Conservation (phyloP, 2,329 filamentous ascomycete genomes). For the Fusarium anthophilum region DNA sequence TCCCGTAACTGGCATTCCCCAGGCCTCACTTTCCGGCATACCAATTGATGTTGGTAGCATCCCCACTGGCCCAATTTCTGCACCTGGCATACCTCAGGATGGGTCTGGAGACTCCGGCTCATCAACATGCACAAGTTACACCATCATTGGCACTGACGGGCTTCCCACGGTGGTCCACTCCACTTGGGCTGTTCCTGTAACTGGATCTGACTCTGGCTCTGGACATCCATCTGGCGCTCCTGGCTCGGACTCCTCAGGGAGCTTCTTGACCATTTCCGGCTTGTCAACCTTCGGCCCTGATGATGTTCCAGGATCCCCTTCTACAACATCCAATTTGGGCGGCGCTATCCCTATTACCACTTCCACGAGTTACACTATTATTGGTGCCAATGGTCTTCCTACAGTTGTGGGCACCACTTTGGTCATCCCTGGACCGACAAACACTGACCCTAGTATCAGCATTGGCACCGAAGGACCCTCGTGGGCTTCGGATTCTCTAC, state of each 20-base stretch:
- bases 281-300: slow-evolving; percentile 11
- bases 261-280: slow-evolving; percentile 2
- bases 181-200: slow-evolving; percentile 30
- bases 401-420: slow-evolving; percentile 48
- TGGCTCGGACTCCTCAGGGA: slow-evolving; percentile 3
- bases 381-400: slow-evolving; percentile 40
- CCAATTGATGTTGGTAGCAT: slow-evolving; percentile 25
- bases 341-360: slow-evolving; percentile 33
- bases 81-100: slow-evolving; percentile 21
- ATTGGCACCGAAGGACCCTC: slow-evolving; percentile 10
- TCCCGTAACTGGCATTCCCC: slow-evolving; percentile 13
- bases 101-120: slow-evolving; percentile 12
- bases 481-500: slow-evolving; percentile 25
- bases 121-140: slow-evolving; percentile 35
- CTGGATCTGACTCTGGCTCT: slow-evolving; percentile 6
- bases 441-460: slow-evolving; percentile 27
- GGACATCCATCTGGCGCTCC: slow-evolving; percentile 2
- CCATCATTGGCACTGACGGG: slow-evolving; percentile 35
- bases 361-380: slow-evolving; percentile 43
- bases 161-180: slow-evolving; percentile 33
- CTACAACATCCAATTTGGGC: not conserved
- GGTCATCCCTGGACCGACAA: slow-evolving; percentile 41
- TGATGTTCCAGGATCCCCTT: not conserved
- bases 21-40: slow-evolving; percentile 24
- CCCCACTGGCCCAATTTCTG: slow-evolving; percentile 11